Evolutionary conservation across 805 yeast species (phyloP).

Genomic region (Saccharomycopsis sp.): DNA sequence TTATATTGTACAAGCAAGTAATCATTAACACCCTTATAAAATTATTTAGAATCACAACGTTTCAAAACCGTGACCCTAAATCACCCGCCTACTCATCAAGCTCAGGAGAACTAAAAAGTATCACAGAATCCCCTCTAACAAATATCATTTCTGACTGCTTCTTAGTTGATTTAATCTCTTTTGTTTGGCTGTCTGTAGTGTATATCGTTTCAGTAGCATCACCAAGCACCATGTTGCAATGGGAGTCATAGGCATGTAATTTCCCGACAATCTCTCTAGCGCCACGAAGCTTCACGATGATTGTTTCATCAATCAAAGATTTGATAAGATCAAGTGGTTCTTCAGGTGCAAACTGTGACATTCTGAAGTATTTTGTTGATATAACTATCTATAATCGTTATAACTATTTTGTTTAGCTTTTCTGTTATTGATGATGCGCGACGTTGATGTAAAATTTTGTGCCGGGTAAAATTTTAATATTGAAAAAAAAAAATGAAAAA

Average conservation of each 20-base stretch:
- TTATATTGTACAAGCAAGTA: too few species aligned
- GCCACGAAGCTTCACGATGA: constrained; percentile 86
- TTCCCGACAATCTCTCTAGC: constrained; percentile 88
- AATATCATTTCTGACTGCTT: constrained; percentile 82
- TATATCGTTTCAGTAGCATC: constrained; percentile 84
- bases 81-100: constrained; percentile 14
- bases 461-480: background rate
- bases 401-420: background rate
- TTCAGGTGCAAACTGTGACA: constrained; percentile 26
- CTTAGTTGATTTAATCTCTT: constrained; percentile 36
- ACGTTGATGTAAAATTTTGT: background rate
- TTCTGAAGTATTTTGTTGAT: background rate
- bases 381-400: background rate
- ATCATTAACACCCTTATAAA: background rate
- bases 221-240: constrained; percentile 91
- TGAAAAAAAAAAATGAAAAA: background rate
- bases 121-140: constrained; percentile 96
- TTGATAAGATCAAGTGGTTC: constrained; percentile 92
- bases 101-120: constrained; percentile 56
- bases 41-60: background rate
- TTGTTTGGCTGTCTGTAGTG: constrained; percentile 42
- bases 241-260: constrained; percentile 91
- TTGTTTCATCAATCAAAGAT: constrained; percentile 77
- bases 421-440: background rate
- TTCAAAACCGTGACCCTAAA: background rate